Evolutionary conservation across 352 stramenopile genomes (phyloP), one percentile per base, ranked within the genome.

Genomic region (Phytophthora syringae): DNA sequence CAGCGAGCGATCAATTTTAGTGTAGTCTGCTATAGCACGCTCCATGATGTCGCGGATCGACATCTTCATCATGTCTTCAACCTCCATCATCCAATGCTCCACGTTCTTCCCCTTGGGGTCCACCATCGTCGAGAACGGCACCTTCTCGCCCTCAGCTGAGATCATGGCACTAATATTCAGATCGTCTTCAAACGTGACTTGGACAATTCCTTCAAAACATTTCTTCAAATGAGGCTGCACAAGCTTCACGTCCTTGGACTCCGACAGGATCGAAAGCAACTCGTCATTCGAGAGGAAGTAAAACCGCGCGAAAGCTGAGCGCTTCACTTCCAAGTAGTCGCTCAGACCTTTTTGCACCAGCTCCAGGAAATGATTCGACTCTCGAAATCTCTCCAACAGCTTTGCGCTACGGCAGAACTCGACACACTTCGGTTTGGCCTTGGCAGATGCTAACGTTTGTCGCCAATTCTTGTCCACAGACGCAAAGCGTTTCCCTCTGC

Each of bases 391-490:
- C 40, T 98, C 95, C 3, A 98, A 73, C n/a, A 98, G 71, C 52
- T 97, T 97, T 7, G 64, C 57, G 30, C 92, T 95, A 53, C 94
- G 92, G 68, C 94, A 98, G 56, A 98, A 98, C n/a, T 98, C 88
- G 42, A 99, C 89, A 47, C 84, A 90, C 30, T 83, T 81, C 1
- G 90, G 92, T 47, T 98, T 98, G 0, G 78, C 59, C 60, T 98
- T 97, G 0, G 89, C 95, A 1, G 79, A 71, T 2, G 77, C 76
- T 20, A 98, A 80, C 2, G 92, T 98, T 44, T 96, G 83, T 3
- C 95, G 79, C 95, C 95, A 99, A 58, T 98, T 98, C 58, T 98
- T 98, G 63, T 98, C 95, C 6, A 98, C 95, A 0, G 92, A 97
- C 1, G 90, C 86, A 53, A 98, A 98, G 2, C 94, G 84, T 61